phyloP scores from a whole-genome alignment of 306 rosid genomes.

The Inga oerstediana region DNA sequence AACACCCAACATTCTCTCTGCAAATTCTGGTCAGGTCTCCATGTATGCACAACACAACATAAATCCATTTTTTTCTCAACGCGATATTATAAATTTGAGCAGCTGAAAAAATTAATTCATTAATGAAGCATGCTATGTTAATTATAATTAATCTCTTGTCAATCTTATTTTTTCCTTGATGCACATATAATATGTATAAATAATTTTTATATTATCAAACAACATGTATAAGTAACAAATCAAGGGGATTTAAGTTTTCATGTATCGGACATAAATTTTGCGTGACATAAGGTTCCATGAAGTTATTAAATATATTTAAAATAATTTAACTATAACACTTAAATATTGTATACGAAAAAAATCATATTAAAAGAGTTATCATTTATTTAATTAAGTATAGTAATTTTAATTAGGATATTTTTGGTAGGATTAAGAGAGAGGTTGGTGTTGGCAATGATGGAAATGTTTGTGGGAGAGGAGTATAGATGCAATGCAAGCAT shows the following conservation, averaged over 20 bases:
- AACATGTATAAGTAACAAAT: background rate
- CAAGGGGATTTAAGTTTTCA: background rate
- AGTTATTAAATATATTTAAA: too few relatives aligned
- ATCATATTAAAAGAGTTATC: background rate
- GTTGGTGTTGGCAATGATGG: conserved; percentile 39
- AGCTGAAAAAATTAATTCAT: background rate
- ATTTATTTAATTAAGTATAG: too few relatives aligned
- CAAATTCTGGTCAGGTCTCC: background rate
- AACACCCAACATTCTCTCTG: conserved; percentile 35
- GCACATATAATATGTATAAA: too few relatives aligned
- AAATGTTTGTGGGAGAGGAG: conserved; percentile 19
- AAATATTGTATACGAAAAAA: too few relatives aligned
- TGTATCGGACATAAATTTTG: background rate
- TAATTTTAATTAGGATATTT: background rate
- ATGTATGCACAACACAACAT: background rate
- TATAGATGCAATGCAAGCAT: background rate
- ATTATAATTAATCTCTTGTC: background rate
- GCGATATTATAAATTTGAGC: background rate
- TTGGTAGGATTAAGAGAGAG: background rate
- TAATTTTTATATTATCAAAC: too few relatives aligned
- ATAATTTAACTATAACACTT: too few relatives aligned
- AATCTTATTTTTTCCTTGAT: too few relatives aligned
- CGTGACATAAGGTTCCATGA: background rate
- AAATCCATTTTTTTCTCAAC: background rate
- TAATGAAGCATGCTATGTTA: background rate